Conservation (phyloP, 1,139 yeast species). For the Scheffersomyces quercinus region DNA sequence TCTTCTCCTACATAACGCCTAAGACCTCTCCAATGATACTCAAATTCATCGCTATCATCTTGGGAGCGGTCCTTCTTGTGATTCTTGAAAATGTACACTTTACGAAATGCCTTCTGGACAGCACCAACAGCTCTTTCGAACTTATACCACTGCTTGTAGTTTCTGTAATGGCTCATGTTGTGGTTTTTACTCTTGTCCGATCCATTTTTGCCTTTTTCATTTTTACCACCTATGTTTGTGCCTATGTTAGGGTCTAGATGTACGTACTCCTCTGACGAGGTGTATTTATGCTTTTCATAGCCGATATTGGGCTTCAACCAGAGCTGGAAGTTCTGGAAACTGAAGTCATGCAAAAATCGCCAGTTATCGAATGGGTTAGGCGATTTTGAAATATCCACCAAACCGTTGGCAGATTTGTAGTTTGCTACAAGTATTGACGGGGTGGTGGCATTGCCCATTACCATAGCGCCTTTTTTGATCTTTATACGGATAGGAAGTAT, state of each 20-base stretch:
- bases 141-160: slow-evolving; percentile 24
- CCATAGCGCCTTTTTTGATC: slow-evolving; percentile 69
- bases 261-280: slow-evolving; percentile 1
- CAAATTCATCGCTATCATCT: slow-evolving; percentile 9
- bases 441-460: slow-evolving; percentile 77
- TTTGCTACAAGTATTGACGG: slow-evolving; percentile 70
- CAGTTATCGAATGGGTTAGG: slow-evolving; percentile 55
- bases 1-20: slow-evolving; percentile 43
- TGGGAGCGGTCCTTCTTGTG: slow-evolving; percentile 3
- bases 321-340: slow-evolving; percentile 52
- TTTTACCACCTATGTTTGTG: background rate
- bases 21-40: slow-evolving; percentile 40
- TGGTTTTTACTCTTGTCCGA: slow-evolving; percentile 1
- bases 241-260: background rate
- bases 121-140: slow-evolving; percentile 20
- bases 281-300: slow-evolving; percentile 29
- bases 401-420: slow-evolving; percentile 56
- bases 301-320: slow-evolving; percentile 71
- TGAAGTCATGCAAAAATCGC: slow-evolving; percentile 43
- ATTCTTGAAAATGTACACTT: background rate
- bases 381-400: slow-evolving; percentile 57
- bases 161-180: slow-evolving; percentile 15
- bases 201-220: slow-evolving; percentile 7
- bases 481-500: slow-evolving; percentile 59
- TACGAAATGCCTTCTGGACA: slow-evolving; percentile 4